phyloP scores from a whole-genome alignment of 2,329 filamentous ascomycete species.

The Elsinoe ampelina region DNA sequence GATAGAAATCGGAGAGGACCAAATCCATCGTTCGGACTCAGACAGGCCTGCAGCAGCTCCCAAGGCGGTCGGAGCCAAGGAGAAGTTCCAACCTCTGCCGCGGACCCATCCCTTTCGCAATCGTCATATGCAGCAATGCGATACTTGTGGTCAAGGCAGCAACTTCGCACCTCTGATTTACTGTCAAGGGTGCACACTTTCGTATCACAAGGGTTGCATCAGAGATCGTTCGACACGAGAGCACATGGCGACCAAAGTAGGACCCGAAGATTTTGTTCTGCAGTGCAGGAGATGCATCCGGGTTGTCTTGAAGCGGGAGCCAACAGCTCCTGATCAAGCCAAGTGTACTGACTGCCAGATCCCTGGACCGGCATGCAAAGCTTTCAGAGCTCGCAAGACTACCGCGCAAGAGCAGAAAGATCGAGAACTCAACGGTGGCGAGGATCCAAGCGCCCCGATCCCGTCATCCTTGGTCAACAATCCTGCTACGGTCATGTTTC shows the following conservation, averaged over 20 bases:
- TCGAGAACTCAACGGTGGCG: constrained; percentile 65
- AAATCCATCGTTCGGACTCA: constrained; percentile 43
- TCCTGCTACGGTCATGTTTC: constrained; percentile 65
- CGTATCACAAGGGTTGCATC: constrained; percentile 77
- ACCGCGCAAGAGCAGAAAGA: constrained; percentile 75
- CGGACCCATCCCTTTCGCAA: constrained; percentile 57
- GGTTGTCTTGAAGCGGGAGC: constrained; percentile 57
- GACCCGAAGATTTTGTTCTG: constrained; percentile 66
- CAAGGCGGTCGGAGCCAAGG: constrained; percentile 54
- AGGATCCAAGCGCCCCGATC: constrained; percentile 65
- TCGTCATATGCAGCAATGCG: constrained; percentile 62
- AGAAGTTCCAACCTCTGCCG: constrained; percentile 59
- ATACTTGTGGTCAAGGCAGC: constrained; percentile 55
- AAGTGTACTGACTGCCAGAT: constrained; percentile 61
- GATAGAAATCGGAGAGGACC: constrained; percentile 49
- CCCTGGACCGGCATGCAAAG: constrained; percentile 57
- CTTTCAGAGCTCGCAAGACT: constrained; percentile 66
- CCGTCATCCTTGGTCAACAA: constrained; percentile 62
- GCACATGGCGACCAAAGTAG: constrained; percentile 84
- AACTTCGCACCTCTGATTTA: constrained; percentile 64
- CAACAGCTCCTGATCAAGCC: constrained; percentile 57
- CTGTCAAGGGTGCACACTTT: constrained; percentile 81
- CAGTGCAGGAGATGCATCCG: constrained; percentile 84
- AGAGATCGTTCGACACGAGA: constrained; percentile 64
- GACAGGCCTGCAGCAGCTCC: constrained; percentile 33